These are phyloP conservation scores for Collybia sp. DNA, from an alignment of 768 basidiomycete species.

Conservation along the genomic window DNA sequence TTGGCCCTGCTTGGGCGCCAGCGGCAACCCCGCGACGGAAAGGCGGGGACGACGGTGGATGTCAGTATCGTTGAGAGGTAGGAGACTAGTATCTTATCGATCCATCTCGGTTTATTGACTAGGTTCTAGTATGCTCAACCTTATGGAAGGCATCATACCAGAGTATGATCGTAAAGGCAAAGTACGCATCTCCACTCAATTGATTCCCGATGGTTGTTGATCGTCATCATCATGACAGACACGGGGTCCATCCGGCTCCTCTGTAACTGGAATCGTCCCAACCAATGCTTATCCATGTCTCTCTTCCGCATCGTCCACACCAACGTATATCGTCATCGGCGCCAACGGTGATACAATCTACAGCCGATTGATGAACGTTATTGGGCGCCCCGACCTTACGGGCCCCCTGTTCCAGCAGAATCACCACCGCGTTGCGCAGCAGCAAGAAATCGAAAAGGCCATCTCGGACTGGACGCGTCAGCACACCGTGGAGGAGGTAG, in stretches of 20 bases:
- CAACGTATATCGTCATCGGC: constrained; percentile 64
- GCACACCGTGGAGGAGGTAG: constrained; percentile 49
- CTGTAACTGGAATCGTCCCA: constrained; percentile 71
- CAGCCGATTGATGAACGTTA: constrained; percentile 57
- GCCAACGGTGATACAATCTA: constrained; percentile 72
- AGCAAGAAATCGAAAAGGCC: constrained; percentile 59
- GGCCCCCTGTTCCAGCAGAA: constrained; percentile 53
- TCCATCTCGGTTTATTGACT: background rate
- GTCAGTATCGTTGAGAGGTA: constrained; percentile 74
- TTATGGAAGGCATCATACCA: constrained; percentile 76
- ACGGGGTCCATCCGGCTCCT: constrained; percentile 71
- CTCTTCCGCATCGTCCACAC: constrained; percentile 33
- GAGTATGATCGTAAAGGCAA: constrained; percentile 72
- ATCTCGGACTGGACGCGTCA: constrained; percentile 56
- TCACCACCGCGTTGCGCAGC: constrained; percentile 56
- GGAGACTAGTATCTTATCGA: background rate
- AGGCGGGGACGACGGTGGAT: constrained; percentile 54
- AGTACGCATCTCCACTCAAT: constrained; percentile 22
- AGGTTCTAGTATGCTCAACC: constrained; percentile 56
- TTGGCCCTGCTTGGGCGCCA: constrained; percentile 50
- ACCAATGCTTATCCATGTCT: constrained; percentile 72
- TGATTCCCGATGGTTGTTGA: background rate
- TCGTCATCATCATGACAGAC: constrained; percentile 32
- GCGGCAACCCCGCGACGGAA: constrained; percentile 29
- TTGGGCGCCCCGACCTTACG: constrained; percentile 54